These are phyloP conservation scores for Paspalum notatum DNA, from an alignment of 176 grass and related monocot genomes.

Conservation along the genomic window DNA sequence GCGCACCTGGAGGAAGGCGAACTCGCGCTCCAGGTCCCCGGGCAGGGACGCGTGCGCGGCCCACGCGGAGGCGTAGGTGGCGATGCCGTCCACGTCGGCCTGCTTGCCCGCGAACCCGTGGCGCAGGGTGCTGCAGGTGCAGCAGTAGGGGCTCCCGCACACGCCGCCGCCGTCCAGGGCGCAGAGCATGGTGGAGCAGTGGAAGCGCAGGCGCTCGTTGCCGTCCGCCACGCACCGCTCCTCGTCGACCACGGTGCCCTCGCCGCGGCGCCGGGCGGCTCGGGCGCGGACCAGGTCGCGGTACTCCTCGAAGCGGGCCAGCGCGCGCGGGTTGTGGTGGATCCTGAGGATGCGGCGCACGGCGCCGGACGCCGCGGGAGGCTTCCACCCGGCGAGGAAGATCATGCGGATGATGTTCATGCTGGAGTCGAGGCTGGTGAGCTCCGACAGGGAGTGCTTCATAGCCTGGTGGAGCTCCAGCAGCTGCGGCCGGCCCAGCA, in stretches of 20 bases:
- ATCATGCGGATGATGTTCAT: constrained; percentile 86
- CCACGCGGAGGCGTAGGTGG: constrained; percentile 63
- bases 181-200: constrained; percentile 85
- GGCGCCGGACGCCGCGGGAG: background rate
- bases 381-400: constrained; percentile 74
- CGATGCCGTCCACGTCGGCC: constrained; percentile 74
- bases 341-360: constrained; percentile 74
- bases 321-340: constrained; percentile 67
- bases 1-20: constrained; percentile 72
- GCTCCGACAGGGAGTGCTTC: constrained; percentile 79
- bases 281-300: constrained; percentile 70
- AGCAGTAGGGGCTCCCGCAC: constrained; percentile 83
- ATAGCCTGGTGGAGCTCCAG: constrained; percentile 77
- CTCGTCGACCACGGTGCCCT: constrained; percentile 40
- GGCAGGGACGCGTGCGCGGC: constrained; percentile 67
- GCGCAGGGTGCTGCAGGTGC: constrained; percentile 69
- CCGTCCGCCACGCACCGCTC: constrained; percentile 89
- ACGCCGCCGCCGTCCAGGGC: constrained; percentile 49
- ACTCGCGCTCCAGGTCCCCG: constrained; percentile 79
- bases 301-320: constrained; percentile 84
- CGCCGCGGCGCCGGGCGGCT: constrained; percentile 40
- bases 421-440: constrained; percentile 66
- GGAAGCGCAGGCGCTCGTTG: constrained; percentile 88
- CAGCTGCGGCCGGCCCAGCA: constrained; percentile 66
- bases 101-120: constrained; percentile 84